Evolutionary conservation across 441 rosid species (phyloP).

Genomic region (Manihot esculenta): DNA sequence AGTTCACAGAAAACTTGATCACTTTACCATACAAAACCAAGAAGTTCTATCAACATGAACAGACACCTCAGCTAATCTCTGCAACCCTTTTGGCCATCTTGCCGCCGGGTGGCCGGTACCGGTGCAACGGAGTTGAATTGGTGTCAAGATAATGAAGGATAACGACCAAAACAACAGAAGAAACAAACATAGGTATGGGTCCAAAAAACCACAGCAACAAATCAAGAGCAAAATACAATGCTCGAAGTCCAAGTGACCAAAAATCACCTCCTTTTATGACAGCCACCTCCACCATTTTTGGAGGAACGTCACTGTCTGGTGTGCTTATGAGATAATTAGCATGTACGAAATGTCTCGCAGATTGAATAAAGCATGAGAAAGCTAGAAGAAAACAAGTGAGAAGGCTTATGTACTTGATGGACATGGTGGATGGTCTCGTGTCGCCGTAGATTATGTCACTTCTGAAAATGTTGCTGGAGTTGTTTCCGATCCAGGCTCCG

Average conservation of each 20-base stretch:
- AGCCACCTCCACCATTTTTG: conserved; percentile 18
- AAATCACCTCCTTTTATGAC: conserved; percentile 34
- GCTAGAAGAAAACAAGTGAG: conserved; percentile 62
- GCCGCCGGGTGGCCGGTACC: conserved; percentile 24
- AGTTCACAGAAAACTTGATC: too few relatives aligned
- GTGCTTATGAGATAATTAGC: conserved; percentile 63
- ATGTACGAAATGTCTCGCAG: conserved; percentile 63
- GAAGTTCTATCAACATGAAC: conserved; percentile 2
- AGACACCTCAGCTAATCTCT: conserved; percentile 17
- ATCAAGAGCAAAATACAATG: conserved; percentile 58
- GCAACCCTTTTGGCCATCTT: conserved; percentile 30
- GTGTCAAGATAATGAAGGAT: conserved; percentile 49
- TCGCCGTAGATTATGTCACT: conserved; percentile 63
- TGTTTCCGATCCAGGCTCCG: conserved; percentile 74
- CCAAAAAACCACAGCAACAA: conserved; percentile 66
- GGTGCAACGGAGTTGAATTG: conserved; percentile 45
- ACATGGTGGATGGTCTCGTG: conserved; percentile 55
- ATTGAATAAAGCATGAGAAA: conserved; percentile 69
- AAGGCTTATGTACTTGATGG: conserved; percentile 68
- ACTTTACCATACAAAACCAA: too few relatives aligned
- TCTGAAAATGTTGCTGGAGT: conserved; percentile 40
- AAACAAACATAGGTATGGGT: conserved; percentile 52
- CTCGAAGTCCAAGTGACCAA: conserved; percentile 39
- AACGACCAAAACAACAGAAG: conserved; percentile 48
- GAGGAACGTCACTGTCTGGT: conserved; percentile 37